A percentile compares a stretch with the other conserved stretches of the same genome.
These are phyloP conservation scores for Pezizomycotina sp. DNA, from an alignment of 2,329 filamentous ascomycete genomes.

Conservation along the genomic window DNA sequence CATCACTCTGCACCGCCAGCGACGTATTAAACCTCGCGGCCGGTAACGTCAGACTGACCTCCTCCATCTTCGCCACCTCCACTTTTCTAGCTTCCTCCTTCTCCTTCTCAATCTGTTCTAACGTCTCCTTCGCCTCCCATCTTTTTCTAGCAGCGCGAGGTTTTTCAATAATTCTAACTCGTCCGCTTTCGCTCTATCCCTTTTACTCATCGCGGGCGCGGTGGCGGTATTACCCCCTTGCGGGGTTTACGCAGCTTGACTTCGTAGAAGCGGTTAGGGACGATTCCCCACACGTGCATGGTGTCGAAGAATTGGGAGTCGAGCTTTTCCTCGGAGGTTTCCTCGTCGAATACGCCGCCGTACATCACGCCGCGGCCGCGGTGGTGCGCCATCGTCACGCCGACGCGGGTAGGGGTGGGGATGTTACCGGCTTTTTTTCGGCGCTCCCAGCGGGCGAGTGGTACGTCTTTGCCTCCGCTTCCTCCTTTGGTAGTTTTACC, in stretches of 20 bases:
- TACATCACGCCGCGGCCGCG: constrained; percentile 86
- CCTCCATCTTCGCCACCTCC: constrained; percentile 41
- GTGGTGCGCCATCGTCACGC: constrained; percentile 85
- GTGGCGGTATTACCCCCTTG: constrained; percentile 37
- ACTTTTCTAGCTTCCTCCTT: constrained; percentile 40
- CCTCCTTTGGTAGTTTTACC: constrained; percentile 51
- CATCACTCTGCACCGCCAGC: constrained; percentile 77
- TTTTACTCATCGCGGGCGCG: constrained; percentile 38
- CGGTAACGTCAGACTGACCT: constrained; percentile 63
- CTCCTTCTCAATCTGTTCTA: constrained; percentile 34
- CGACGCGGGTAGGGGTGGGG: constrained; percentile 67
- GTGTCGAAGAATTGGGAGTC: constrained; percentile 95
- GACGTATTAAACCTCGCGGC: constrained; percentile 84
- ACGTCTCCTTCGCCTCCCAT: constrained; percentile 34
- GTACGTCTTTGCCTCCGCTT: constrained; percentile 50
- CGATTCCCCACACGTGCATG: constrained; percentile 83
- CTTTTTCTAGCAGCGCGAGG: constrained; percentile 67
- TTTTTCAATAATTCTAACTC: constrained; percentile 82
- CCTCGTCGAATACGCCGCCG: constrained; percentile 84
- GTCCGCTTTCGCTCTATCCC: constrained; percentile 69
- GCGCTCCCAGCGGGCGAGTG: constrained; percentile 74
- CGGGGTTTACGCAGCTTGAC: constrained; percentile 56
- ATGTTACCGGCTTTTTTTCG: constrained; percentile 83
- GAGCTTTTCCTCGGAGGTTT: constrained; percentile 82
- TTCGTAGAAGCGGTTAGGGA: constrained; percentile 87